These are phyloP conservation scores for Sungouiozyma ichnusensis DNA, from an alignment of 805 yeast genomes.

Conservation along the genomic window DNA sequence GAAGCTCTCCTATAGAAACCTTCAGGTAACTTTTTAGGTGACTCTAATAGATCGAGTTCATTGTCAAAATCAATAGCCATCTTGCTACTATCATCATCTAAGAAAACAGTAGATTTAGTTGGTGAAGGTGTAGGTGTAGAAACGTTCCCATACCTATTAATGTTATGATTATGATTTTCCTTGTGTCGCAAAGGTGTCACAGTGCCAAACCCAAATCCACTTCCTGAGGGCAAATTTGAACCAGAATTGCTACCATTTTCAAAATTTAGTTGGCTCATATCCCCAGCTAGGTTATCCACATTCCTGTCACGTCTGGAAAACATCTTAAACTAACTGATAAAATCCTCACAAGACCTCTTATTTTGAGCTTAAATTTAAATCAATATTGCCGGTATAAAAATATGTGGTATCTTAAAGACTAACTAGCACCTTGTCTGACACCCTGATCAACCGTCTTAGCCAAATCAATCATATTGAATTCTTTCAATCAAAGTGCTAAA, in stretches of 20 bases:
- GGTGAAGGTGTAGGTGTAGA: constrained; percentile 23
- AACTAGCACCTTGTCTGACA: no score
- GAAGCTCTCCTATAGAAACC: constrained; percentile 52
- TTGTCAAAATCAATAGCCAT: constrained; percentile 28
- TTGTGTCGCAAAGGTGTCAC: constrained; percentile 16
- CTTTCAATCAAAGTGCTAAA: no score
- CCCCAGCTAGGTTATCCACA: constrained; percentile 27
- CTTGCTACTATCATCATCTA: constrained; percentile 21
- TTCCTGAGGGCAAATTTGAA: not conserved
- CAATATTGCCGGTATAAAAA: no score
- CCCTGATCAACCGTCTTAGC: no score
- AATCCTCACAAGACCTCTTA: no score
- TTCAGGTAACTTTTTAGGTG: constrained; percentile 29
- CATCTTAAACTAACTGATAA: constrained; percentile 7
- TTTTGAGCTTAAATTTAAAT: no score
- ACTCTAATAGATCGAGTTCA: constrained; percentile 20
- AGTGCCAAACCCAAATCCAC: constrained; percentile 1
- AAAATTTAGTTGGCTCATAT: constrained; percentile 27
- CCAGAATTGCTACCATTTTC: constrained; percentile 10
- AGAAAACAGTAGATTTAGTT: constrained; percentile 18
- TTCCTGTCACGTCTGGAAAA: constrained; percentile 22
- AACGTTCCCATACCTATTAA: constrained; percentile 2
- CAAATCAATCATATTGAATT: no score
- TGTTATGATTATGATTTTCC: constrained; percentile 3
- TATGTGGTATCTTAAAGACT: no score